A percentile compares a stretch with the other conserved stretches of the same genome.
These are phyloP conservation scores for Diaporthe vaccinii DNA, from an alignment of 2,329 filamentous ascomycete genomes.

Conservation along the genomic window DNA sequence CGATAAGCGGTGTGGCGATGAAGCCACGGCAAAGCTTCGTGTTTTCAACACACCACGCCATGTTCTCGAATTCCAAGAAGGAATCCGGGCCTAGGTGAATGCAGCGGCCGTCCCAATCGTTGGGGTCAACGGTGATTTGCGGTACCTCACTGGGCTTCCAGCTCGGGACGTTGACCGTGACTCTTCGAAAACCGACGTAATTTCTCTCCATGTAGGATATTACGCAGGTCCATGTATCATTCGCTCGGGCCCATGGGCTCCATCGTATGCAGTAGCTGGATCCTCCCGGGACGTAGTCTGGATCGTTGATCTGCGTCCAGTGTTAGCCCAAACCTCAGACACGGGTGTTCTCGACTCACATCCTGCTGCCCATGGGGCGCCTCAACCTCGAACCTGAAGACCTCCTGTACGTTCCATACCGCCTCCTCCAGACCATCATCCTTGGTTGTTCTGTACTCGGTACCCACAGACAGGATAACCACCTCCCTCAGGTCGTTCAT, in stretches of 20 bases:
- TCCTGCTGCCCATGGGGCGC: conserved; percentile 58
- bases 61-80: conserved; percentile 69
- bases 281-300: conserved; percentile 62
- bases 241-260: conserved; percentile 64
- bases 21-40: conserved; percentile 64
- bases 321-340: background rate
- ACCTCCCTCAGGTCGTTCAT: conserved; percentile 64
- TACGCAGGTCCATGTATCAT: conserved; percentile 55
- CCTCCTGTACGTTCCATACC: conserved; percentile 65
- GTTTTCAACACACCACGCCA: conserved; percentile 58
- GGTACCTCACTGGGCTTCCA: conserved; percentile 53
- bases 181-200: conserved; percentile 67
- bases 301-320: conserved; percentile 50
- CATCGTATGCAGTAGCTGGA: conserved; percentile 67
- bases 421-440: conserved; percentile 42
- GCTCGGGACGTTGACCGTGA: conserved; percentile 56
- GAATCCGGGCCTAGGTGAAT: conserved; percentile 64
- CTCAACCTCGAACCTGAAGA: conserved; percentile 61
- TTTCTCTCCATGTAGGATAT: conserved; percentile 65
- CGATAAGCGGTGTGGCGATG: conserved; percentile 64
- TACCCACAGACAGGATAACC: conserved; percentile 64
- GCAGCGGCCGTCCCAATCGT: conserved; percentile 63
- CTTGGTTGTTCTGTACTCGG: conserved; percentile 48
- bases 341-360: conserved; percentile 46
- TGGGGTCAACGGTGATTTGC: conserved; percentile 53